These are phyloP conservation scores for Pyrus hybrid DNA, from an alignment of 331 rosid species.

Conservation along the genomic window DNA sequence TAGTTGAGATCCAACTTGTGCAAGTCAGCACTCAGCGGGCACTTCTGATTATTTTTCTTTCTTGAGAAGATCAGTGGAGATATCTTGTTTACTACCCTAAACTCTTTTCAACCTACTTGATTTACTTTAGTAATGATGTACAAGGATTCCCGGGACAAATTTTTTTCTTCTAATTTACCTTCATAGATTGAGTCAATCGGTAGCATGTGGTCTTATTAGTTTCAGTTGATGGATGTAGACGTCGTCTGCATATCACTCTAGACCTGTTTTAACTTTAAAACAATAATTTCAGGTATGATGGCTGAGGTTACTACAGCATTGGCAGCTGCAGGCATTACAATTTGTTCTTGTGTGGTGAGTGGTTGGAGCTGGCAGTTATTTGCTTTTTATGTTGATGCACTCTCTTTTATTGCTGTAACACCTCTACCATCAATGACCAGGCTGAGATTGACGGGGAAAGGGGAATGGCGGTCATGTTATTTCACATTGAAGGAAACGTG, in stretches of 20 bases:
- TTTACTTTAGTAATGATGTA: neutral
- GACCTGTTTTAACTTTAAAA: neutral
- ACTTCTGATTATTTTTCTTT: neutral
- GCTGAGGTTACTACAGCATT: constrained; percentile 80
- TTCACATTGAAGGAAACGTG: constrained; percentile 64
- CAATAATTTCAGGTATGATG: constrained; percentile 75
- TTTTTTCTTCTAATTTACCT: neutral
- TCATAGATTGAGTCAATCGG: neutral
- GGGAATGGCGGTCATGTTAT: constrained; percentile 87
- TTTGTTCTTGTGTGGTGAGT: constrained; percentile 97
- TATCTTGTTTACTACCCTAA: neutral
- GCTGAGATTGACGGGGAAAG: constrained; percentile 96
- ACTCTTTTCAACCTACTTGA: neutral
- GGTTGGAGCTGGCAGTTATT: constrained; percentile 7
- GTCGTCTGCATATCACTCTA: neutral
- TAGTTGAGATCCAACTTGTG: neutral
- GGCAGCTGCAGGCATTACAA: constrained; percentile 69
- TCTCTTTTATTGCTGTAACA: constrained; percentile 10
- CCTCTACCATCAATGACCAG: constrained; percentile 44
- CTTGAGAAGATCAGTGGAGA: neutral
- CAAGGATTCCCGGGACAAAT: neutral
- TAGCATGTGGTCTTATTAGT: neutral
- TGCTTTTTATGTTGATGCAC: neutral
- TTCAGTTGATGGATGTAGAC: neutral
- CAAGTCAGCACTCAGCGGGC: neutral